Conservation (phyloP, 2,329 filamentous ascomycete species). For the Ophiostoma tasmaniense region DNA sequence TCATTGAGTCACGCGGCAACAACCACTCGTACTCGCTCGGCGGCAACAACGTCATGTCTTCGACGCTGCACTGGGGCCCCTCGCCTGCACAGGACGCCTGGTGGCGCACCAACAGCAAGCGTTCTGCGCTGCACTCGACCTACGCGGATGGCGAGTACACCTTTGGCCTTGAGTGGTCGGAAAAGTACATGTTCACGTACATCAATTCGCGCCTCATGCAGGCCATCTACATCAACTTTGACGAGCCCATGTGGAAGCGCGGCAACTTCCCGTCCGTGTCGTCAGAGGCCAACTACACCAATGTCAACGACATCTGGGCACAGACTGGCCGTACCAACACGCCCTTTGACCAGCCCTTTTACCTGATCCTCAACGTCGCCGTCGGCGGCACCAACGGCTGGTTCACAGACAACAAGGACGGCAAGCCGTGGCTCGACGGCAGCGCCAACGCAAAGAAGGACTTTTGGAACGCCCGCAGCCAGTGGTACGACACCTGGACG, state of each 20-base stretch:
- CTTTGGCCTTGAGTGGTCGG: conserved; percentile 76
- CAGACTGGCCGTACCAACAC: conserved; percentile 52
- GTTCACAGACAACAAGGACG: conserved; percentile 64
- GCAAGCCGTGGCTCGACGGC: conserved; percentile 72
- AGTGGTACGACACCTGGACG: conserved; percentile 66
- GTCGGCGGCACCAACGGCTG: conserved; percentile 75
- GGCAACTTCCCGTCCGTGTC: conserved; percentile 56
- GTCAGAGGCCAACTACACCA: conserved; percentile 52
- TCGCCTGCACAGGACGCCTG: conserved; percentile 63
- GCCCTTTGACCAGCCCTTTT: conserved; percentile 70
- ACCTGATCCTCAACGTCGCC: conserved; percentile 66
- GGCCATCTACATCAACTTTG: conserved; percentile 70
- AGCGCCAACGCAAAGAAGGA: conserved; percentile 60
- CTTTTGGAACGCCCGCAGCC: conserved; percentile 61
- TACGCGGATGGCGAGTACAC: conserved; percentile 63
- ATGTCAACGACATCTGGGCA: conserved; percentile 55
- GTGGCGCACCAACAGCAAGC: conserved; percentile 78
- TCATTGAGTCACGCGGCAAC: conserved; percentile 73
- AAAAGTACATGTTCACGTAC: conserved; percentile 83
- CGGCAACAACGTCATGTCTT: conserved; percentile 73
- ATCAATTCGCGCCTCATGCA: conserved; percentile 72
- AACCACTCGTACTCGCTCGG: conserved; percentile 68
- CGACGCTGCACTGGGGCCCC: conserved; percentile 76
- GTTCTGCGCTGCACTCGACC: conserved; percentile 63
- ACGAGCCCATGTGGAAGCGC: conserved; percentile 57